Base-by-base conservation (phyloP, 208 protist genomes). In the Leishmania tarentolae region DNA sequence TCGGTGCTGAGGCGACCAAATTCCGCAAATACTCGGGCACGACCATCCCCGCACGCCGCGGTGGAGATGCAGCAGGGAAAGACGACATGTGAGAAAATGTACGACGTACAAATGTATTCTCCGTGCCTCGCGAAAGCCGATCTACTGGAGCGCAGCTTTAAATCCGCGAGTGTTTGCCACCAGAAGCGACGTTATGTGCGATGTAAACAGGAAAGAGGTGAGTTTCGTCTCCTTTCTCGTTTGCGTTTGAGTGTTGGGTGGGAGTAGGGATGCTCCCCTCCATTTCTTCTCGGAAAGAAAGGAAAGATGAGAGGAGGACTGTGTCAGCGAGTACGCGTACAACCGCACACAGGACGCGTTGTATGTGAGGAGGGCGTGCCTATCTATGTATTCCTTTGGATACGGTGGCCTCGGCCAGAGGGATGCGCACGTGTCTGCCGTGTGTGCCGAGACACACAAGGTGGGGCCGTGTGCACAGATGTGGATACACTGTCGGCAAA, bases 1-100 rank as follows among this genome's bases (percentile, higher is more conserved):
- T 42, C 0, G 76, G 75, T 28, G 31, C 21, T 0, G 81, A 84
- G 42, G 8, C 35, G 15, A 78, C 37, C 44, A 84, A 50, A 5
- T 21, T 28, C 1, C 76, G 81, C 15, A 84, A 3, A 40, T 72
- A 72, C 4, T 65, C 42, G 21, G 75, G 72, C 11, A 53, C 80
- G 0, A 42, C 57, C 1, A 24, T 21, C 35, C 59, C 59, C 2
- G 24, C 1, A 24, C 24, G 74, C 5, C 35, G 37, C 56, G 52
- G 24, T 28, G 56, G 40, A 21, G 19, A 40, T 46, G 3, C 53
- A 21, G 24, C 40, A 31, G 56, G 21, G 40, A 37, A 21, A 21
- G 46, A 40, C 15, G 72, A 28, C 72, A 56, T 61, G 7, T 8
- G 50, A 9, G 35, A 8, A 61, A 44, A 31, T 56, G 46, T 24